Percentiles rank a stretch among this genome's conserved stretches.
Conservation (phyloP, 1,284 basidiomycete species). For the Ceratobasidium sp. region DNA sequence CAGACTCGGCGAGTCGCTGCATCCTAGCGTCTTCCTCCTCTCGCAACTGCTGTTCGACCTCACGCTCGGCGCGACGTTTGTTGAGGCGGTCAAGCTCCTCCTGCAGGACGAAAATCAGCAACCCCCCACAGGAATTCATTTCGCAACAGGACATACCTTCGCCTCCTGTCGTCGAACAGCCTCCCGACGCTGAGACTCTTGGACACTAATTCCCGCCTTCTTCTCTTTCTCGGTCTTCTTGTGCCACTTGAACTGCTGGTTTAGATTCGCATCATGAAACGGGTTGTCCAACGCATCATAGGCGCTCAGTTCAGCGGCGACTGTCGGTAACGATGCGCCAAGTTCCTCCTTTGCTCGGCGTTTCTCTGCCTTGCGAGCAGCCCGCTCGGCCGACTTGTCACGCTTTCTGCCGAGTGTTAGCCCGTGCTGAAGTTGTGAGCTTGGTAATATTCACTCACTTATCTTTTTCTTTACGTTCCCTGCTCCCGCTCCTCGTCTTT, state of each 20-base stretch:
- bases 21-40: conserved; percentile 94
- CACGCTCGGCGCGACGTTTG: conserved; percentile 88
- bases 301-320: conserved; percentile 88
- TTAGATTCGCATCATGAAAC: conserved; percentile 96
- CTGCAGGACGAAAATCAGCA: conserved; percentile 49
- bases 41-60: conserved; percentile 85
- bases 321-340: conserved; percentile 71
- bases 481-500: conserved; percentile 52
- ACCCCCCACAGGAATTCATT: background rate
- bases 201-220: conserved; percentile 84
- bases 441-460: conserved; percentile 53
- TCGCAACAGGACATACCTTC: conserved; percentile 60
- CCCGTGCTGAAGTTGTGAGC: conserved; percentile 22
- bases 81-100: conserved; percentile 96
- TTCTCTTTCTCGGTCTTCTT: conserved; percentile 98
- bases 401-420: conserved; percentile 48
- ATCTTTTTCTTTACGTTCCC: conserved; percentile 51
- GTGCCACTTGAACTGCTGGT: conserved; percentile 96
- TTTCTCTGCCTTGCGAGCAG: conserved; percentile 84
- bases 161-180: conserved; percentile 87
- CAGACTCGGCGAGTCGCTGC: conserved; percentile 90
- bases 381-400: conserved; percentile 65
- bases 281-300: conserved; percentile 97
- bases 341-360: conserved; percentile 85
- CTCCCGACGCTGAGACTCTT: conserved; percentile 86